Conservation (phyloP, 2,329 filamentous ascomycete genomes). For the Metarhizium robertsii region DNA sequence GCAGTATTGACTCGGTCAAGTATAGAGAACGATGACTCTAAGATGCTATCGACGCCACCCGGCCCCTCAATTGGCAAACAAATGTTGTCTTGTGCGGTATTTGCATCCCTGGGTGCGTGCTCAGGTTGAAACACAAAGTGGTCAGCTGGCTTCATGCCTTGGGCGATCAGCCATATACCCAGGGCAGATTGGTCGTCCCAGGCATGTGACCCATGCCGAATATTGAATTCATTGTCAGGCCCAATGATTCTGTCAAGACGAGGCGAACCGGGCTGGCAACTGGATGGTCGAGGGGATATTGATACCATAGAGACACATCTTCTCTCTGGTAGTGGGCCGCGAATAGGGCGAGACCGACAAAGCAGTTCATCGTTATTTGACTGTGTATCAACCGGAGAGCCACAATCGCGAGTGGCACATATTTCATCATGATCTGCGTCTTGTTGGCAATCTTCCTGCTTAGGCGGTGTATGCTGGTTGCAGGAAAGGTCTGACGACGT, state of each 20-base stretch:
- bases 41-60: constrained; percentile 8
- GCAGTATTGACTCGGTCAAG: neutral
- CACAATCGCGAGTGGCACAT: neutral
- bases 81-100: neutral
- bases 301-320: neutral
- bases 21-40: constrained; percentile 5
- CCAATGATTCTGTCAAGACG: constrained; percentile 11
- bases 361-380: neutral
- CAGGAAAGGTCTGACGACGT: constrained; percentile 1
- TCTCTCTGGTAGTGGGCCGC: neutral
- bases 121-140: constrained; percentile 13
- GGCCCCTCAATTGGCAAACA: neutral
- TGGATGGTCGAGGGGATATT: constrained; percentile 1
- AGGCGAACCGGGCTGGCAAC: constrained; percentile 3
- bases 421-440: neutral
- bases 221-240: constrained; percentile 19
- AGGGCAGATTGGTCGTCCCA: constrained; percentile 25
- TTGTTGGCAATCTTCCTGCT: neutral
- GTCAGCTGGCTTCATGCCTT: constrained; percentile 19
- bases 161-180: constrained; percentile 27
- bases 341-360: neutral
- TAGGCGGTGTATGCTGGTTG: neutral
- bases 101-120: neutral
- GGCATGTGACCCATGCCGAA: constrained; percentile 18
- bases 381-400: neutral